Evolutionary conservation across 2,329 filamentous ascomycete genomes (phyloP), one percentile per base, ranked within the genome.

Genomic region (Phaeosphaeriaceae sp.): DNA sequence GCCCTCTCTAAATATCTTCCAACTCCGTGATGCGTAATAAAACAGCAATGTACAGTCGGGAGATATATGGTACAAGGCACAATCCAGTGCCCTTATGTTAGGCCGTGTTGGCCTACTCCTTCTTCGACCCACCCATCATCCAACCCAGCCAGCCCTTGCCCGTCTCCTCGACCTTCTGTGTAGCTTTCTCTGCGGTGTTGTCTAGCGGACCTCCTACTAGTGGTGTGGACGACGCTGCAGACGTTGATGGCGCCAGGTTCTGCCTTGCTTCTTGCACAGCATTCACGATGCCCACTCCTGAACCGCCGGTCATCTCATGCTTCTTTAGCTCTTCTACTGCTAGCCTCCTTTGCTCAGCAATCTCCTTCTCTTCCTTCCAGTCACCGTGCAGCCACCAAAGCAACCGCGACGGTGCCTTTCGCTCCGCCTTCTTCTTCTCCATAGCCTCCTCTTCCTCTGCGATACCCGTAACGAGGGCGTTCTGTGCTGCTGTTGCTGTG

Each of bases 381-480:
- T 76, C 74, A 41, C 74, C 74, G 42, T 76, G 72, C 53, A 73
- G 33, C 70, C 70, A 75, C 74, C 73, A 76, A 25, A 77, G 58
- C 57, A 75, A 51, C 63, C 62, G 70, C 11, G 71, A 75, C 1
- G 65, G 64, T 10, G 69, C 51, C 44, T 74, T 72, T 49, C 73
- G 49, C 58, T 75, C 72, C 1, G 72, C 70, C 63, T 69, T 72
- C 67, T 75, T 76, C 65, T 65, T 65, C 51, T 73, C 68, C 63
- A 72, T 65, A 19, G 83, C 81, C 66, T 85, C 85, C 63, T 88
- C 81, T 51, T 85, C 83, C 72, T 90, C 88, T 15, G 89, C 81
- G 73, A 92, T 89, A 73, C 79, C 76, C 48, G 81, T 78, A 33
- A 86, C 78, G 25, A 86, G 78, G 33, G 82, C 73, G n/a, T 81